phyloP scores from a whole-genome alignment of 2,329 filamentous ascomycete genomes.

The Neonectria ditissima region DNA sequence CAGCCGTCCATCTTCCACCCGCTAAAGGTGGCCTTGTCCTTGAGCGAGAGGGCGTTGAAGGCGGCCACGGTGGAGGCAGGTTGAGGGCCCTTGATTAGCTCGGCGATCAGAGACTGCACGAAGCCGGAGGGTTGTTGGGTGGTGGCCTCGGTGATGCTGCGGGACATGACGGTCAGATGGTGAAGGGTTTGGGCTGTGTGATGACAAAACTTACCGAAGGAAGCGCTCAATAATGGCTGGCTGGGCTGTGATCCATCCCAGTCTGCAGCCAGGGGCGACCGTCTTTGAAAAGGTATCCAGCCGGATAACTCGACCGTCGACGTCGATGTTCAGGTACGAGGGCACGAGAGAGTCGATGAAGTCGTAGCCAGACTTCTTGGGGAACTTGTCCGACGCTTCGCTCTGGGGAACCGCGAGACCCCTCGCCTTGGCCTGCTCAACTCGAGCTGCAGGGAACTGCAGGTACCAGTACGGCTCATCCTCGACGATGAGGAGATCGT shows the following conservation, averaged over 20 bases:
- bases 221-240: slow-evolving; percentile 82
- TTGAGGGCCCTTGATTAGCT: slow-evolving; percentile 79
- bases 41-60: slow-evolving; percentile 57
- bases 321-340: slow-evolving; percentile 84
- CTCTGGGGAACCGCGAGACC: slow-evolving; percentile 48
- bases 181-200: neutral
- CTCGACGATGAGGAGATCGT: slow-evolving; percentile 91
- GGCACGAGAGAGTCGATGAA: slow-evolving; percentile 88
- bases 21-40: slow-evolving; percentile 60
- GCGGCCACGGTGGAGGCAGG: slow-evolving; percentile 57
- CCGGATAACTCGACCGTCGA: slow-evolving; percentile 87
- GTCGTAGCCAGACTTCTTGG: slow-evolving; percentile 70
- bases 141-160: slow-evolving; percentile 78
- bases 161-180: slow-evolving; percentile 19
- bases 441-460: slow-evolving; percentile 81
- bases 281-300: slow-evolving; percentile 97
- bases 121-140: slow-evolving; percentile 92
- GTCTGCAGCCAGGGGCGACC: slow-evolving; percentile 86
- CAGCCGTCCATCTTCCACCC: slow-evolving; percentile 87
- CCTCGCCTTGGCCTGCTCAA: slow-evolving; percentile 62
- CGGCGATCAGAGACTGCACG: slow-evolving; percentile 84
- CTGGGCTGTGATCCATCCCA: slow-evolving; percentile 92
- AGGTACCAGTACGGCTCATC: slow-evolving; percentile 98
- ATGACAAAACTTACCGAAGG: slow-evolving; percentile 45
- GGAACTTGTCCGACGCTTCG: slow-evolving; percentile 48